Percentiles rank a stretch among this genome's conserved stretches.
phyloP scores from a whole-genome alignment of 805 yeast species.

The Clavispora vitiphila region DNA sequence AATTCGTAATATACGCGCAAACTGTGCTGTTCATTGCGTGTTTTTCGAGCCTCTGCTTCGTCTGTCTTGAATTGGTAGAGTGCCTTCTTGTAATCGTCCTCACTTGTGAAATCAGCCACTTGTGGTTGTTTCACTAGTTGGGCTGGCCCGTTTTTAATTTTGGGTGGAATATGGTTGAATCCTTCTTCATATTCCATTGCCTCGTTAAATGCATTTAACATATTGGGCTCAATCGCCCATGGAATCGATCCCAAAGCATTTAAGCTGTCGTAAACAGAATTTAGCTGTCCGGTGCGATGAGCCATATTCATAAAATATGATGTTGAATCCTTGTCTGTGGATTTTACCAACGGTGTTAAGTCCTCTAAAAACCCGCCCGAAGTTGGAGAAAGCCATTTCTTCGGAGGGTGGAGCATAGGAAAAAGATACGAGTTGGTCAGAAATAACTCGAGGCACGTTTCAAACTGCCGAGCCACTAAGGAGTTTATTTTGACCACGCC shows the following conservation, averaged over 20 bases:
- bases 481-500: conserved; percentile 12
- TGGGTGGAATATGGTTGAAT: conserved; percentile 24
- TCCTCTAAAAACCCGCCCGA: conserved; percentile 32
- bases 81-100: background rate
- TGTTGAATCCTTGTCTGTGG: conserved; percentile 13
- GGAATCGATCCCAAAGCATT: conserved; percentile 24
- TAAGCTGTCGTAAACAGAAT: conserved; percentile 24
- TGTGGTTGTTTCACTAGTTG: background rate
- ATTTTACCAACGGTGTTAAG: conserved; percentile 20
- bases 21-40: conserved; percentile 1
- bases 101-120: background rate
- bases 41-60: conserved; percentile 2
- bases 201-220: conserved; percentile 19
- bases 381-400: conserved; percentile 28
- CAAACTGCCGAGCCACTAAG: conserved; percentile 5
- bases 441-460: conserved; percentile 7
- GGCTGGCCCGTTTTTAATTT: background rate
- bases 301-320: conserved; percentile 21
- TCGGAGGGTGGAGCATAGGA: conserved; percentile 39
- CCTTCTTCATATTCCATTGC: conserved; percentile 17
- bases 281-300: conserved; percentile 28
- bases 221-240: conserved; percentile 33
- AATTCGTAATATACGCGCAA: conserved; percentile 18
- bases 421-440: conserved; percentile 11
- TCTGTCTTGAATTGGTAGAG: background rate